Percentiles rank a stretch among this genome's conserved stretches.
Conservation (phyloP, 257 asterid genomes). For the Gardenia jasminoides region DNA sequence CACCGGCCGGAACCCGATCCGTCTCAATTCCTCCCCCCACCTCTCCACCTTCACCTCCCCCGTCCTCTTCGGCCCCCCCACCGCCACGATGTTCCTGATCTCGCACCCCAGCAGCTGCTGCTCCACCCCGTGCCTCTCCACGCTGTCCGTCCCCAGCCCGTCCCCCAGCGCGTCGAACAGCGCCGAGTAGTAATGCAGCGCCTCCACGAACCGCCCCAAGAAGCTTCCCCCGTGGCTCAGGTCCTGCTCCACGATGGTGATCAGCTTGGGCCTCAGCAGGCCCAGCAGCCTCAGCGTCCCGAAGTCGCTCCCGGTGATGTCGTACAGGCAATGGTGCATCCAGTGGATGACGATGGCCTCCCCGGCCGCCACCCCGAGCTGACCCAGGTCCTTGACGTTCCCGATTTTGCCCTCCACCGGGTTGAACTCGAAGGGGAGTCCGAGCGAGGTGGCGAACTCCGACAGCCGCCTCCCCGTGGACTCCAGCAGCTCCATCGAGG, state of each 20-base stretch:
- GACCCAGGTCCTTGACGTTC: constrained; percentile 38
- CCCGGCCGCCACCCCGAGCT: constrained; percentile 45
- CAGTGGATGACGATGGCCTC: constrained; percentile 76
- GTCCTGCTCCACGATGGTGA: constrained; percentile 81
- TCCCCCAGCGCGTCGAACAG: constrained; percentile 86
- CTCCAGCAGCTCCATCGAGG: constrained; percentile 55
- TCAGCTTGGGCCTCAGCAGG: constrained; percentile 59
- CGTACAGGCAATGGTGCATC: constrained; percentile 91
- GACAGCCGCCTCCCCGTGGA: constrained; percentile 73
- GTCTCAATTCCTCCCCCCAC: constrained; percentile 70
- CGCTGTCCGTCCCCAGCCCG: constrained; percentile 61
- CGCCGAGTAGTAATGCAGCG: constrained; percentile 80
- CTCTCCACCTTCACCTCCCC: constrained; percentile 73
- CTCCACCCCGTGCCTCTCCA: constrained; percentile 87
- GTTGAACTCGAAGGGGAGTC: constrained; percentile 68
- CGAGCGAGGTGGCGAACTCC: constrained; percentile 68
- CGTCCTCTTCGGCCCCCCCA: constrained; percentile 80
- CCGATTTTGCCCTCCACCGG: constrained; percentile 75
- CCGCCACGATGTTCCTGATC: constrained; percentile 82
- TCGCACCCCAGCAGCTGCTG: constrained; percentile 81
- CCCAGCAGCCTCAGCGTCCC: constrained; percentile 49
- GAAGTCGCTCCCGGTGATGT: constrained; percentile 71
- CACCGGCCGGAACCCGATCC: constrained; percentile 65
- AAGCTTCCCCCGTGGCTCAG: constrained; percentile 65
- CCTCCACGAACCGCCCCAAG: constrained; percentile 79